Evolutionary conservation across 306 rosid species (phyloP).

Genomic region (Heteromeles arbutifolia): DNA sequence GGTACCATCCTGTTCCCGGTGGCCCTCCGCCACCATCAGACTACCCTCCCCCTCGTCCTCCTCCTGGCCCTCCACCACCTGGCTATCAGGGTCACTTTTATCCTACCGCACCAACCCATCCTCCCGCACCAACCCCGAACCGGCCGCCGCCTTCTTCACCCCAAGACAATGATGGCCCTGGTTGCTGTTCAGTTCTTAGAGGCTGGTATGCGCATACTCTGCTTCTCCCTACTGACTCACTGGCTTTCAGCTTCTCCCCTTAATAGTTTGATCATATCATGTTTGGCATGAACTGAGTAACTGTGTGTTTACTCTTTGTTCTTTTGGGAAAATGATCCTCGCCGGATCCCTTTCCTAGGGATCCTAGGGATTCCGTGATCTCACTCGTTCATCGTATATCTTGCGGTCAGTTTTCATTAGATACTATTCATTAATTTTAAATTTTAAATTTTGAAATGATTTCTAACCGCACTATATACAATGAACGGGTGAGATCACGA

Average conservation of each 20-base stretch:
- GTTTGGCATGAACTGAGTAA: background rate
- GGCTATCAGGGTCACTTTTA: background rate
- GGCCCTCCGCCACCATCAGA: slow-evolving; percentile 6
- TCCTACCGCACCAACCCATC: too few species aligned
- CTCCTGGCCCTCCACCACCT: slow-evolving; percentile 1
- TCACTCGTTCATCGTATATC: too few species aligned
- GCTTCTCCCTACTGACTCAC: background rate
- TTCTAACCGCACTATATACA: too few species aligned
- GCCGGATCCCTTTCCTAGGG: too few species aligned
- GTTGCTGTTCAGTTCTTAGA: background rate
- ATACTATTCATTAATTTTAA: too few species aligned
- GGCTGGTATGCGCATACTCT: slow-evolving; percentile 4
- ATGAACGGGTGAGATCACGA: too few species aligned
- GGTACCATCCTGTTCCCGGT: slow-evolving; percentile 3
- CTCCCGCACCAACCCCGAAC: background rate
- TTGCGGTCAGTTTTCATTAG: too few species aligned
- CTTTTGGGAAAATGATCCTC: too few species aligned
- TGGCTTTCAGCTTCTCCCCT: background rate
- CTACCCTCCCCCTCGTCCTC: background rate
- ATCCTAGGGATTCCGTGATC: too few species aligned
- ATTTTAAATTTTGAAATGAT: too few species aligned
- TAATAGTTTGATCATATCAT: background rate
- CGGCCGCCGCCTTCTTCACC: background rate
- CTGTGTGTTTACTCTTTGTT: background rate
- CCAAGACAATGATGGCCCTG: background rate